Base-by-base conservation (phyloP, 2,329 filamentous ascomycete species). In the Cordyceps farinosa region DNA sequence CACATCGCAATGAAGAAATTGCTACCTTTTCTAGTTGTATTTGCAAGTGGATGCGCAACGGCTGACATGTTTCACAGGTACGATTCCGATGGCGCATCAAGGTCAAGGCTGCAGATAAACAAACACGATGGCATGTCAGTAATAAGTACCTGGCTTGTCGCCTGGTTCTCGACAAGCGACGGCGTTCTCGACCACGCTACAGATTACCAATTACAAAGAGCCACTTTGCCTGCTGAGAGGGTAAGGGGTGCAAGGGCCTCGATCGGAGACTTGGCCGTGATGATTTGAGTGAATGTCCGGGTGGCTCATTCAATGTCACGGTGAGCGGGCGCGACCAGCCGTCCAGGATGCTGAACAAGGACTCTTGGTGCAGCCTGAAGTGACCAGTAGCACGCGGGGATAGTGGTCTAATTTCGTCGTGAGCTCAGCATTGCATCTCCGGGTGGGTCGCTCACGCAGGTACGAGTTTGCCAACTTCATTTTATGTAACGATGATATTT, bases 341-440 rank as follows among this genome's bases (percentile, higher is more conserved):
- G 48, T 32, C 34, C 51, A 45, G 38, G 53, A 45, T 32, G n/a
- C 48, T 32, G 38, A 44, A 17, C 22, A n/a, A 53, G 15, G 4
- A 10, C 34, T 34, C 22, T 53, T 15, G 9, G 32, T n/a, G n/a
- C 10, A 17, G 34, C 36, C 34, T 44, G 5, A 10, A 45, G 8
- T 56, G 53, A 29, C 51, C 32, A 53, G 50, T 52, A 52, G 50
- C 11, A 52, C 32, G 30, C 50, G 29, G 30, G 30, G 51, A 34
- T 8, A 36, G 47, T 30, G 47, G 57, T 42, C 47, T 52, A 42
- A 60, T 60, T 60, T 52, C 47, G 47, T 51, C 56, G 13, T 34
- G 38, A 22, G 15, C 54, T 57, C 4, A 7, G 22, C 15, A 34
- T 42, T 52, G 32, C 47, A 60, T 60, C 36, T 32, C 27, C 17